phyloP scores from a whole-genome alignment of 2,329 filamentous ascomycete species.

The Tolypocladium album region DNA sequence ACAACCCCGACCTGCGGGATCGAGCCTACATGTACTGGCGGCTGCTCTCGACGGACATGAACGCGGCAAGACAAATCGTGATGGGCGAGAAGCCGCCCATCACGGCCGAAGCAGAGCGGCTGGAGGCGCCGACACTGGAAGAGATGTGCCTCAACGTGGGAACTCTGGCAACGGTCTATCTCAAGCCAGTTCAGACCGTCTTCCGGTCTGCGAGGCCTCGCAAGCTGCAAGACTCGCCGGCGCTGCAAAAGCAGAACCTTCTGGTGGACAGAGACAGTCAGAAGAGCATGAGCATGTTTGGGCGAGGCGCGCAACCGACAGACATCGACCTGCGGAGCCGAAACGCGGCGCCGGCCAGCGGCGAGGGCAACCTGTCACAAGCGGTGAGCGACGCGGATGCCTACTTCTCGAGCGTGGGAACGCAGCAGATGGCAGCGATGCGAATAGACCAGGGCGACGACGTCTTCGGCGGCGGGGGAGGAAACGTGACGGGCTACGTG shows the following conservation, averaged over 20 bases:
- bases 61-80: slow-evolving; percentile 74
- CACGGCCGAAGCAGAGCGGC: slow-evolving; percentile 88
- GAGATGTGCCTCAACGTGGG: slow-evolving; percentile 97
- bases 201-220: slow-evolving; percentile 82
- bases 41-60: slow-evolving; percentile 82
- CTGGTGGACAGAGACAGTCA: slow-evolving; percentile 42
- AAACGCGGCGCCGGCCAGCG: slow-evolving; percentile 12
- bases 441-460: slow-evolving; percentile 53
- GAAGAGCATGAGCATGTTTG: slow-evolving; percentile 50
- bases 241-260: slow-evolving; percentile 64
- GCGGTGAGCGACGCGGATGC: slow-evolving; percentile 79
- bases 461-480: slow-evolving; percentile 48
- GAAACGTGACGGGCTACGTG: slow-evolving; percentile 48
- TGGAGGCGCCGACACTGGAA: slow-evolving; percentile 83
- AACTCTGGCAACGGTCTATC: slow-evolving; percentile 90
- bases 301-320: slow-evolving; percentile 38
- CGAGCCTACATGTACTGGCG: slow-evolving; percentile 99
- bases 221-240: slow-evolving; percentile 70
- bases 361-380: slow-evolving; percentile 45
- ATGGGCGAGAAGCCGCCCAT: slow-evolving; percentile 98
- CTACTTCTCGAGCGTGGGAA: slow-evolving; percentile 75
- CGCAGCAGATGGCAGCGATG: slow-evolving; percentile 63
- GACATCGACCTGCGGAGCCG: slow-evolving; percentile 35
- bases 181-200: slow-evolving; percentile 95
- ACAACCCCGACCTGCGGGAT: slow-evolving; percentile 93